Percentiles rank a stretch among this genome's conserved stretches.
phyloP scores from a whole-genome alignment of 2,329 filamentous ascomycete species.

The Curvularia sp. region DNA sequence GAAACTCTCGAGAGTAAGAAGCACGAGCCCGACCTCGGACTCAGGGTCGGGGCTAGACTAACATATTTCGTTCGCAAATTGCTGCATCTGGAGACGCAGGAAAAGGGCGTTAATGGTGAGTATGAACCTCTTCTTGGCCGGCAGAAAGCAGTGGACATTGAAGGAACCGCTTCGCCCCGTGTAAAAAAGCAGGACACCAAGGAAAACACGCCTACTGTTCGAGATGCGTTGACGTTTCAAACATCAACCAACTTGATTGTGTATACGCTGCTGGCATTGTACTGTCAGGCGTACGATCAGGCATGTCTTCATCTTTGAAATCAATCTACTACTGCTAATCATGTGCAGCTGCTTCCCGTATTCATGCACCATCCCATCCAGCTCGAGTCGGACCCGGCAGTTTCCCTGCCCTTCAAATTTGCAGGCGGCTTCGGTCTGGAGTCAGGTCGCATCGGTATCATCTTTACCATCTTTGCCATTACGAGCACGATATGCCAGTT shows the following conservation, averaged over 20 bases:
- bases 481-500: slow-evolving; percentile 85
- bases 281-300: slow-evolving; percentile 86
- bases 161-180: slow-evolving; percentile 18
- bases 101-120: slow-evolving; percentile 26
- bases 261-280: slow-evolving; percentile 82
- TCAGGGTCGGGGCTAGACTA: slow-evolving; percentile 74
- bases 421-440: slow-evolving; percentile 78
- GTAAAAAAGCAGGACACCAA: slow-evolving; percentile 14
- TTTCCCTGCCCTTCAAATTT: slow-evolving; percentile 79
- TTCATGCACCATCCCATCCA: slow-evolving; percentile 80
- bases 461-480: slow-evolving; percentile 85
- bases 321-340: slow-evolving; percentile 13
- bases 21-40: slow-evolving; percentile 74
- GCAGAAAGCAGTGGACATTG: slow-evolving; percentile 29
- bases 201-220: slow-evolving; percentile 51
- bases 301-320: slow-evolving; percentile 20
- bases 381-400: slow-evolving; percentile 59
- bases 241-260: slow-evolving; percentile 76
- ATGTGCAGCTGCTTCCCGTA: slow-evolving; percentile 71
- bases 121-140: slow-evolving; percentile 42
- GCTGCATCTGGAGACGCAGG: slow-evolving; percentile 22
- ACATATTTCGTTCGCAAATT: slow-evolving; percentile 35
- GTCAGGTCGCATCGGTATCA: slow-evolving; percentile 78
- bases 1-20: slow-evolving; percentile 82
- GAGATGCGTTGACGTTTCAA: slow-evolving; percentile 75